These are phyloP conservation scores for Scedosporium aurantiacum DNA, from an alignment of 2,329 filamentous ascomycete species.

Conservation along the genomic window DNA sequence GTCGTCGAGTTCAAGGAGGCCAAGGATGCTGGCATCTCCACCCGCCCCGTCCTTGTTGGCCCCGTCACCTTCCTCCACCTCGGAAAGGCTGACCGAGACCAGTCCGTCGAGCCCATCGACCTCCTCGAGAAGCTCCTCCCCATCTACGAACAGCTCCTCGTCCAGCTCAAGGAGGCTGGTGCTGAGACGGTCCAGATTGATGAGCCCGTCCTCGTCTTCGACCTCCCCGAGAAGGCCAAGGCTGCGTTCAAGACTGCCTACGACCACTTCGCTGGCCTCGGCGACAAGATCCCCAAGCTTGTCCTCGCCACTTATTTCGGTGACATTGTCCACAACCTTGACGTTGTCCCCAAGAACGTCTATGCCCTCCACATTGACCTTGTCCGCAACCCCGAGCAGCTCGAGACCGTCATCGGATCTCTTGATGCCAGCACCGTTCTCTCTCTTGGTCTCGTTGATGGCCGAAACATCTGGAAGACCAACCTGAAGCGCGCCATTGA, in stretches of 20 bases:
- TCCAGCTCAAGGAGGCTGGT: constrained; percentile 90
- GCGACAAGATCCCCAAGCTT: constrained; percentile 73
- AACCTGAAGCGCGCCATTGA: constrained; percentile 95
- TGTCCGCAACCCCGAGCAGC: constrained; percentile 96
- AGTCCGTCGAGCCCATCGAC: constrained; percentile 85
- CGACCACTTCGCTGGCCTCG: constrained; percentile 70
- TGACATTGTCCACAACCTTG: constrained; percentile 98
- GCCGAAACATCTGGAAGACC: constrained; percentile 99
- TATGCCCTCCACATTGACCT: constrained; percentile 90
- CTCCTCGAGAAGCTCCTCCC: constrained; percentile 89
- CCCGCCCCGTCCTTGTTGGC: constrained; percentile 87
- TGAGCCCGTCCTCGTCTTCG: constrained; percentile 92
- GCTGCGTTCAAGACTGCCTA: constrained; percentile 96
- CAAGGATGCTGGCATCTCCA: constrained; percentile 89
- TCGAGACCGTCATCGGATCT: constrained; percentile 70
- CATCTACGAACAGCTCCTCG: constrained; percentile 85
- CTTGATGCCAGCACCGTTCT: constrained; percentile 83
- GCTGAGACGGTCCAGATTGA: constrained; percentile 97
- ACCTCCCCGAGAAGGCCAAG: constrained; percentile 83
- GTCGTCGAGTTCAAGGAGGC: constrained; percentile 91
- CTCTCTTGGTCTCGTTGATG: constrained; percentile 93
- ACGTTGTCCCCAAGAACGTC: constrained; percentile 68
- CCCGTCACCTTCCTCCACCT: constrained; percentile 97
- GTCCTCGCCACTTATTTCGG: constrained; percentile 97
- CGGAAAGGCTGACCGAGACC: constrained; percentile 94